Percentiles rank a stretch among this genome's conserved stretches.
These are phyloP conservation scores for Hemileia vastatrix DNA, from an alignment of 1,284 basidiomycete genomes.

Conservation along the genomic window DNA sequence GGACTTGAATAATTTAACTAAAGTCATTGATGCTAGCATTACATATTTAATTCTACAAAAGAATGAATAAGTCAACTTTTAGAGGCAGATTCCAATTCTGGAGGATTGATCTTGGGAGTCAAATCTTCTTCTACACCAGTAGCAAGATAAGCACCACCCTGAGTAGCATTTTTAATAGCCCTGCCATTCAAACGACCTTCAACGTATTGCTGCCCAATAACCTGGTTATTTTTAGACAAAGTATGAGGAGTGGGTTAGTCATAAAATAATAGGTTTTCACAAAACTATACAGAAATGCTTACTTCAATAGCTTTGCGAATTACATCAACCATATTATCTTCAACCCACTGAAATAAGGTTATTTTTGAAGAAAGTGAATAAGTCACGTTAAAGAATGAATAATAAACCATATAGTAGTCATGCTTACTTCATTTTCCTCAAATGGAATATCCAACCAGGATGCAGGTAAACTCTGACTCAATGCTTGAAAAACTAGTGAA, in stretches of 20 bases:
- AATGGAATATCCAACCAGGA: conserved; percentile 81
- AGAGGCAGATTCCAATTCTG: too few species aligned
- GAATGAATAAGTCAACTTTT: too few species aligned
- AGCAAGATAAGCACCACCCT: too few species aligned
- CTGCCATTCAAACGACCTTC: conserved; percentile 14
- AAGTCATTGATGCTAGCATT: too few species aligned
- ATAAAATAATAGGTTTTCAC: too few species aligned
- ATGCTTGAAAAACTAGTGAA: conserved; percentile 60
- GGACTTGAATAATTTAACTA: too few species aligned
- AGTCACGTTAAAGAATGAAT: neutral
- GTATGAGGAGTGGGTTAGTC: too few species aligned
- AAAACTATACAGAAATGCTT: too few species aligned
- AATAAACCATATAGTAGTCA: too few species aligned
- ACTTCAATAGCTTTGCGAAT: conserved; percentile 67
- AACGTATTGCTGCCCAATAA: conserved; percentile 21
- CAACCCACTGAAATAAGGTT: conserved; percentile 58
- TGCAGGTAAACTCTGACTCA: conserved; percentile 68
- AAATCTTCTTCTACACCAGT: too few species aligned
- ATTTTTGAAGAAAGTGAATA: neutral
- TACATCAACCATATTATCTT: conserved; percentile 76
- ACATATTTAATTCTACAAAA: too few species aligned
- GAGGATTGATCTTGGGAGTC: too few species aligned
- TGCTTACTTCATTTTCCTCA: conserved; percentile 55
- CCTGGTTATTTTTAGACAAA: neutral
- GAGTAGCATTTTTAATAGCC: conserved; percentile 7